Percentiles rank a stretch among this genome's conserved stretches.
Evolutionary conservation across 1,284 basidiomycete species (phyloP).

Genomic region (Cryptococcus wingfieldii): DNA sequence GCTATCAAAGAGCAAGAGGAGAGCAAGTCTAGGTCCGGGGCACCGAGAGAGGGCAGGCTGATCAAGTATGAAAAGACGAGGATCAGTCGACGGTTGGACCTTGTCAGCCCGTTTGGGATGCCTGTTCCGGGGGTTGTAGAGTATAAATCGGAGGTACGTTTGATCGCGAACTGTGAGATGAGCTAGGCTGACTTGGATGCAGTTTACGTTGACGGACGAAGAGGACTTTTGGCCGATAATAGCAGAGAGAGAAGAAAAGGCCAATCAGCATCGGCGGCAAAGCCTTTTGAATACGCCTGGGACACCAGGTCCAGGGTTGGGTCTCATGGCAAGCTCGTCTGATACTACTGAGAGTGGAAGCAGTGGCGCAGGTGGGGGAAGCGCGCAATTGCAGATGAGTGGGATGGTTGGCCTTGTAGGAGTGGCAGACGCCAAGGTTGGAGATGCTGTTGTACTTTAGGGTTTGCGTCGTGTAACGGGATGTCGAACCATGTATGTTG

Average conservation of each 20-base stretch:
- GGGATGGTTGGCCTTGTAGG: not conserved
- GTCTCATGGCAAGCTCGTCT: too few relatives aligned
- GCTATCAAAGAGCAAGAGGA: slow-evolving; percentile 1
- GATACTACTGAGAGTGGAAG: not conserved
- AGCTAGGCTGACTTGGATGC: not conserved
- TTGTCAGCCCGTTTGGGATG: slow-evolving; percentile 19
- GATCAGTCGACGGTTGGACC: slow-evolving; percentile 8
- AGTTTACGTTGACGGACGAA: slow-evolving; percentile 25
- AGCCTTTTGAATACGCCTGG: slow-evolving; percentile 4
- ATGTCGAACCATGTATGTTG: too few relatives aligned
- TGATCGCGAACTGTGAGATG: not conserved
- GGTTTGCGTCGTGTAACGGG: too few relatives aligned
- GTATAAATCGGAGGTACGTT: slow-evolving; percentile 22
- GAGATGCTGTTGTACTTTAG: not conserved
- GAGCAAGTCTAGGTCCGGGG: not conserved
- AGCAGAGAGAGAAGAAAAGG: slow-evolving; percentile 17
- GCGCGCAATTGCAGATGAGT: not conserved
- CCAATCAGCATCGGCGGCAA: slow-evolving; percentile 3
- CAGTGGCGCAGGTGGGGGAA: not conserved
- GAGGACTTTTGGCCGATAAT: slow-evolving; percentile 32
- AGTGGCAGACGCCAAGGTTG: not conserved
- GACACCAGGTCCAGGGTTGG: too few relatives aligned
- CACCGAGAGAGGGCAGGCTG: slow-evolving; percentile 2
- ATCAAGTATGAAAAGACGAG: slow-evolving; percentile 15
- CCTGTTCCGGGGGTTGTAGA: slow-evolving; percentile 18